Base-by-base conservation (phyloP, 192 early-diverging fungal genomes). In the Umbelopsis sp. region DNA sequence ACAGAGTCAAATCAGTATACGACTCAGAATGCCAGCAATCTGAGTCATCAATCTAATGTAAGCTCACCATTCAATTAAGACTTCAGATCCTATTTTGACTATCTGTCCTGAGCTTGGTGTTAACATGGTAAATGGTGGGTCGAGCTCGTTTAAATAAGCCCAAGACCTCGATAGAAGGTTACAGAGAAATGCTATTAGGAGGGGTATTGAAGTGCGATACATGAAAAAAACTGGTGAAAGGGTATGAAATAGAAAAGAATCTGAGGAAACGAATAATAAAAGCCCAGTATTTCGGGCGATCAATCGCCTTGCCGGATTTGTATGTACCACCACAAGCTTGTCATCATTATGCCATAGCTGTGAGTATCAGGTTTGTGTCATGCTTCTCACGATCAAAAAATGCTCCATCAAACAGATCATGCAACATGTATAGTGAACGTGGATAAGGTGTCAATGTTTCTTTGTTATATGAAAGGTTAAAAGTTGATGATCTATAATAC, bases 81-180 rank as follows among this genome's bases (percentile, higher is more conserved):
- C 55, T 33, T 27, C 4, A 18, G 55, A 61, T 30, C 55, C 55
- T 35, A 16, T 16, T 30, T 61, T 61, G 25, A 61, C 30, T 33
- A 30, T 35, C n/a, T 61, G 55, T 15, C 55, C 55, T 5, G 55
- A 61, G 27, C 33, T 61, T 16, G 55, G 55, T 33, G 55, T 61
- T 25, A 61, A 35, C 15, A 61, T 61, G 27, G 55, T 61, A 11
- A 61, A 61, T 35, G 55, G 55, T 25, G 55, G 30, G 27, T 8
- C 55, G 18, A 30, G 27, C 30, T 61, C 55, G 13, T 61, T 61
- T 30, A 61, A 18, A 18, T 61, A 61, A 2, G 55, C 55, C 18
- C 27, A 35, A 11, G 55, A 22, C 2, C 27, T 1, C 7, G 4
- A 4, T 9, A 61, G n/a, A 16, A 61, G 27, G 5, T 61, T 61